Base-by-base conservation (phyloP, 1,284 basidiomycete species). In the Ceratobasidium sp. region DNA sequence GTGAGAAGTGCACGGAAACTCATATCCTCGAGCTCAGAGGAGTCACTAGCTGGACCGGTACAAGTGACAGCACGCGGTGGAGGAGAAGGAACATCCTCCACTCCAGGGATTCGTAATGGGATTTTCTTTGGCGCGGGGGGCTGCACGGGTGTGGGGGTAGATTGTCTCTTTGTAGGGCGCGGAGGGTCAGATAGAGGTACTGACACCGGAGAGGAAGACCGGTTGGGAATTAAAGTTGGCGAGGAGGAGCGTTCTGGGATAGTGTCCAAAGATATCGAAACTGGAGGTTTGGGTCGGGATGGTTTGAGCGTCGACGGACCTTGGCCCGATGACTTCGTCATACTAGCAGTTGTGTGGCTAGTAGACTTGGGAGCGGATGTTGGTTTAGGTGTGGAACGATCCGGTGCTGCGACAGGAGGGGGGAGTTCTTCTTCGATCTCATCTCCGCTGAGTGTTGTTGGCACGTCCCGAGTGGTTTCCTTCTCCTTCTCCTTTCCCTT, bases 401-500 rank as follows among this genome's bases (percentile, higher is more conserved):
- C 22, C 19, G 47, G 15, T 27, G 59, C 19, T 24, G 47, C 59
- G 17, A 45, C 41, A 27, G 41, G 9, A 11, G 59, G 59, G 6
- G 59, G 59, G 1, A 44, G 36, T 47, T 62, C 59, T 22, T 51
- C 67, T n/a, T 51, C 67, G 7, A 72, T n/a, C 31, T 72, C 67
- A 45, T 72, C 67, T 9, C 67, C 67, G 41, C 67, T 72, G 5
- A 72, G 67, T 0, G 67, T 72, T 2, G 67, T 72, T 22, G 56
- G 57, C 14, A 72, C n/a, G 15, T 33, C 19, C 47, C 60, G 19
- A 47, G 36, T 11, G 6, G 36, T 41, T 41, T n/a, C n/a, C n/a
- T n/a, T n/a, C n/a, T n/a, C 27, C 29, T 72, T 72, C 67, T 72
- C 67, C 31, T 50, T 65, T 33, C 50, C 27, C 45, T 72, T 72